Evolutionary conservation across 164 flowering plant genomes (phyloP).

Genomic region (Dillenia turbinata): DNA sequence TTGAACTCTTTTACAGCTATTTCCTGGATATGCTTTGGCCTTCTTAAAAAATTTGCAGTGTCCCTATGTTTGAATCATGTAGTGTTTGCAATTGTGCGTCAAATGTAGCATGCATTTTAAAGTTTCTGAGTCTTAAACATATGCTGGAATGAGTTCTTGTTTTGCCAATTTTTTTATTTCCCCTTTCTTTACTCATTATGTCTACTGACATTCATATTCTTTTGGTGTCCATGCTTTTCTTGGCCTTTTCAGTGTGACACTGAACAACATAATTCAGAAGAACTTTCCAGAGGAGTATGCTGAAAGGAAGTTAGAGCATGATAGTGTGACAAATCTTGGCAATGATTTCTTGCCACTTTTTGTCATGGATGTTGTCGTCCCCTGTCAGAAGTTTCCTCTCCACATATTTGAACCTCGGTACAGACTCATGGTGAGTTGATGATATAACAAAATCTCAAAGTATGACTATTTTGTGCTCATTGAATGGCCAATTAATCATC

Average conservation of each 20-base stretch:
- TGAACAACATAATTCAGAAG: conserved; percentile 88
- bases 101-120: no score
- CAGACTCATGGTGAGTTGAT: conserved; percentile 83
- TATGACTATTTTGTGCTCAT: no score
- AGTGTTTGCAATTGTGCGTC: no score
- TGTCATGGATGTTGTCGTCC: conserved; percentile 92
- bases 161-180: background rate
- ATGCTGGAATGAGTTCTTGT: background rate
- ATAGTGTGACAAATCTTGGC: conserved; percentile 60
- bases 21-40: no score
- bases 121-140: background rate
- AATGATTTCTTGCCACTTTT: conserved; percentile 85
- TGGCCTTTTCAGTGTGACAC: conserved; percentile 67
- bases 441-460: no score
- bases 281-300: conserved; percentile 91
- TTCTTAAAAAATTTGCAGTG: no score
- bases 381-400: conserved; percentile 81
- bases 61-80: no score
- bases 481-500: no score
- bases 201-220: background rate
- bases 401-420: conserved; percentile 98
- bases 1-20: no score
- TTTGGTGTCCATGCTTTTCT: background rate
- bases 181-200: no score
- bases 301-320: conserved; percentile 81